phyloP scores from a whole-genome alignment of 192 early-diverging fungal species.

The Linnemannia exigua region DNA sequence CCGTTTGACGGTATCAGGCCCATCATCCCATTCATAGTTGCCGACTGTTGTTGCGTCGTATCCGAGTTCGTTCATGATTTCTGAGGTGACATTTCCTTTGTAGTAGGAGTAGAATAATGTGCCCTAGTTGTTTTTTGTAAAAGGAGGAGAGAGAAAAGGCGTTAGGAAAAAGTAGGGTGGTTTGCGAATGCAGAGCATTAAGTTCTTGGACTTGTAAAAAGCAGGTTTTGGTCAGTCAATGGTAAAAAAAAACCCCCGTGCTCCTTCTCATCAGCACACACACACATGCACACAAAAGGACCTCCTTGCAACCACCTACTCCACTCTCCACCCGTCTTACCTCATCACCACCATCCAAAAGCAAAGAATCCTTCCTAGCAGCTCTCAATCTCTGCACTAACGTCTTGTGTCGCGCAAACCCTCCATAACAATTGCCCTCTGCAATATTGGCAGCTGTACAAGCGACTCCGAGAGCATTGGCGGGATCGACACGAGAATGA shows the following conservation, averaged over 20 bases:
- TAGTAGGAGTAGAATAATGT: constrained; percentile 75
- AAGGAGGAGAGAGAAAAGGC: neutral
- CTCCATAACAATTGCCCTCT: constrained; percentile 56
- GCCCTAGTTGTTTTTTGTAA: constrained; percentile 22
- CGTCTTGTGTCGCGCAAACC: constrained; percentile 70
- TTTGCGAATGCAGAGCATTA: too few relatives aligned
- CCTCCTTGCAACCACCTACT: neutral
- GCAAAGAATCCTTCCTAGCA: constrained; percentile 59
- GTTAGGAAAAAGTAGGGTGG: too few relatives aligned
- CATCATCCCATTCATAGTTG: constrained; percentile 81
- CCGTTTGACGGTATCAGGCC: constrained; percentile 59
- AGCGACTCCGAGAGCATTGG: constrained; percentile 25
- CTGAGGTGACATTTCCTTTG: constrained; percentile 61
- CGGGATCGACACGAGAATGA: constrained; percentile 33
- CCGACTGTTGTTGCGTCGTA: constrained; percentile 61
- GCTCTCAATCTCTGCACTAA: constrained; percentile 63
- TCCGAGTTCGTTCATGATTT: constrained; percentile 71
- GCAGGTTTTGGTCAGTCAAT: too few relatives aligned
- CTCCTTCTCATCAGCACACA: neutral
- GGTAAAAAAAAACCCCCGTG: too few relatives aligned
- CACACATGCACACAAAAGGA: neutral
- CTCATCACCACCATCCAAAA: constrained; percentile 82
- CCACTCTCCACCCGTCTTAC: neutral
- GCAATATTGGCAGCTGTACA: constrained; percentile 25
- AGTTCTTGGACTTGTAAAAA: too few relatives aligned